These are phyloP conservation scores for Eimeria falciformis DNA, from an alignment of 169 alveolate genomes.

Conservation along the genomic window DNA sequence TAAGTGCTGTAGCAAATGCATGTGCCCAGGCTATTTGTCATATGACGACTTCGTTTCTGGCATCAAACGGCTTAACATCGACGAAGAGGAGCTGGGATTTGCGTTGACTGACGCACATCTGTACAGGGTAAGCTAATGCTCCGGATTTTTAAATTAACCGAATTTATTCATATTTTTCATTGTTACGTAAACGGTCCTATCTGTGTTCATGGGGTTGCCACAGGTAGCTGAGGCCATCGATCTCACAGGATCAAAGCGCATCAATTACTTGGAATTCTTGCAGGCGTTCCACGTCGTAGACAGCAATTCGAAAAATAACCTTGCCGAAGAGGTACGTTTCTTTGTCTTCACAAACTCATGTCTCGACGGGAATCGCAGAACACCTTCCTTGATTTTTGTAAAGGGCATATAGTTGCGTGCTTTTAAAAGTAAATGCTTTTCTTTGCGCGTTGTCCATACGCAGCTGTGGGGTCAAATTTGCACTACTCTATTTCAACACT, in stretches of 20 bases:
- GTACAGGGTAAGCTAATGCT: constrained; percentile 66
- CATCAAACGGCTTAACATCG: constrained; percentile 85
- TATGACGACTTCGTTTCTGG: constrained; percentile 89
- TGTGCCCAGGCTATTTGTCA: constrained; percentile 83
- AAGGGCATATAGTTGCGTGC: too few species aligned
- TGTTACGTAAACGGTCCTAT: background rate
- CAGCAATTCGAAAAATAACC: constrained; percentile 85
- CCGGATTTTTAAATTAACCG: background rate
- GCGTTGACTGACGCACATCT: constrained; percentile 86
- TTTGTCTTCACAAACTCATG: too few species aligned
- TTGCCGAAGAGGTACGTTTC: constrained; percentile 88
- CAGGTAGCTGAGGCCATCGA: constrained; percentile 90
- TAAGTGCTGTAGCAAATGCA: background rate
- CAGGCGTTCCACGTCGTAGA: constrained; percentile 92
- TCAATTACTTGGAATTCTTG: constrained; percentile 89
- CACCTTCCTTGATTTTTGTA: too few species aligned
- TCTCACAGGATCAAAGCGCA: constrained; percentile 85
- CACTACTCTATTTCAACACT: constrained; percentile 82
- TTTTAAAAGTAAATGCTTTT: background rate
- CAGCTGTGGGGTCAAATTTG: constrained; percentile 86
- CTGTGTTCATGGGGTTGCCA: constrained; percentile 16
- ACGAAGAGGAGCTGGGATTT: constrained; percentile 88
- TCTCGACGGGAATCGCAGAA: too few species aligned
- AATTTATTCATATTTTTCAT: too few species aligned
- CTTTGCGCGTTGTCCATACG: background rate